Conservation (phyloP, 257 asterid species). For the Nicotiana knightiana region DNA sequence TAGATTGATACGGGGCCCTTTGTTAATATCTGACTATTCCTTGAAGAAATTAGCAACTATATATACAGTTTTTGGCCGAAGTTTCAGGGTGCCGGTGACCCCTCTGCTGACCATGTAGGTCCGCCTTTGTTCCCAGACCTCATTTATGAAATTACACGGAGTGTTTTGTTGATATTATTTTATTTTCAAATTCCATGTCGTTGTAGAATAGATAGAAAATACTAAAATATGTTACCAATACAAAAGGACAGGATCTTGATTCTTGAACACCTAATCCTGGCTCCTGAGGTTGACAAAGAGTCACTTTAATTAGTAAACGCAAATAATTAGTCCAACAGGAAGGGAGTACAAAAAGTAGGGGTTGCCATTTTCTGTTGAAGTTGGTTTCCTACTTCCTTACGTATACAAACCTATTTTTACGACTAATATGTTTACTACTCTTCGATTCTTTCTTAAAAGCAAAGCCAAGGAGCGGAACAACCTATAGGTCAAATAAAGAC, state of each 20-base stretch:
- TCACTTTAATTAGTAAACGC: neutral
- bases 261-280: neutral
- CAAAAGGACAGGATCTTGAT: too few species aligned
- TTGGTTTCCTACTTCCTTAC: neutral
- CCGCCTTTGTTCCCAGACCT: too few species aligned
- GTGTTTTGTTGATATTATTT: too few species aligned
- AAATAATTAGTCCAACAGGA: neutral
- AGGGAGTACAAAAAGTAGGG: neutral
- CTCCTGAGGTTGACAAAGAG: neutral
- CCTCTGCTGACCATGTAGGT: too few species aligned
- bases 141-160: too few species aligned
- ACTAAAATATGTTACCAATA: neutral
- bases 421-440: neutral
- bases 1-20: too few species aligned
- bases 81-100: too few species aligned
- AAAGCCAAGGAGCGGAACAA: constrained; percentile 1
- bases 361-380: neutral
- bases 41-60: too few species aligned
- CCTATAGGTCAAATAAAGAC: too few species aligned
- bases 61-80: too few species aligned
- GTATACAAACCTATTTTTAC: neutral
- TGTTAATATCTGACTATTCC: too few species aligned
- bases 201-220: neutral
- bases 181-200: neutral
- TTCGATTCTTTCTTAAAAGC: constrained; percentile 2